These are phyloP conservation scores for Pilaira anomala DNA, from an alignment of 192 early-diverging fungal species.

Conservation along the genomic window DNA sequence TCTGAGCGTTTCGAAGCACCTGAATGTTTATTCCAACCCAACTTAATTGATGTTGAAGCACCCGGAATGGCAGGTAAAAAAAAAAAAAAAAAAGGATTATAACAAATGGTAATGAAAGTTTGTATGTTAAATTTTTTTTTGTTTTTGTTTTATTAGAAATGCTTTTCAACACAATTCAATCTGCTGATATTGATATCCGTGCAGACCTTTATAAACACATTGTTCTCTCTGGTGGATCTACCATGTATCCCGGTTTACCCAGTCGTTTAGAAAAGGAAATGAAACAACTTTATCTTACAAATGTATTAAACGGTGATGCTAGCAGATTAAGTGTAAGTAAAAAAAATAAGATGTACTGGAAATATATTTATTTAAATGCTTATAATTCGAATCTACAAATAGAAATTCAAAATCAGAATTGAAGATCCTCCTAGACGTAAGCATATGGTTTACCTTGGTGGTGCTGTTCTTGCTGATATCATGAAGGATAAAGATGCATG, in stretches of 20 bases:
- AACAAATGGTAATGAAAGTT: neutral
- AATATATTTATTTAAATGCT: neutral
- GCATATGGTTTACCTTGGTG: slow-evolving; percentile 96
- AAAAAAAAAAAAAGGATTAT: neutral
- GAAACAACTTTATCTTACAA: slow-evolving; percentile 91
- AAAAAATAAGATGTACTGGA: neutral
- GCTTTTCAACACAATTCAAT: slow-evolving; percentile 88
- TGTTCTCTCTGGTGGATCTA: slow-evolving; percentile 95
- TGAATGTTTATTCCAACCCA: slow-evolving; percentile 97
- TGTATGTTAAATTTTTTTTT: neutral
- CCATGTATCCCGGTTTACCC: slow-evolving; percentile 98
- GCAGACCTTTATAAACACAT: slow-evolving; percentile 96
- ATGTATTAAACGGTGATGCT: slow-evolving; percentile 83
- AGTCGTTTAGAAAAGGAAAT: slow-evolving; percentile 97
- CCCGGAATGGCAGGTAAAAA: slow-evolving; percentile 82
- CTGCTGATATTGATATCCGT: slow-evolving; percentile 89
- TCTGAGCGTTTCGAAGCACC: slow-evolving; percentile 98
- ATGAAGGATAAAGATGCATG: slow-evolving; percentile 87
- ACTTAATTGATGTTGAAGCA: slow-evolving; percentile 93
- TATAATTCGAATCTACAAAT: neutral
- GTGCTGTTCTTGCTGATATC: slow-evolving; percentile 92
- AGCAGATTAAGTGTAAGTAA: slow-evolving; percentile 72
- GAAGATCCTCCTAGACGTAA: slow-evolving; percentile 97
- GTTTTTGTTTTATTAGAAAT: slow-evolving; percentile 60
- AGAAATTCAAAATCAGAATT: slow-evolving; percentile 98